These are phyloP conservation scores for Plasmodium sp. DNA, from an alignment of 169 alveolate genomes.

Conservation along the genomic window DNA sequence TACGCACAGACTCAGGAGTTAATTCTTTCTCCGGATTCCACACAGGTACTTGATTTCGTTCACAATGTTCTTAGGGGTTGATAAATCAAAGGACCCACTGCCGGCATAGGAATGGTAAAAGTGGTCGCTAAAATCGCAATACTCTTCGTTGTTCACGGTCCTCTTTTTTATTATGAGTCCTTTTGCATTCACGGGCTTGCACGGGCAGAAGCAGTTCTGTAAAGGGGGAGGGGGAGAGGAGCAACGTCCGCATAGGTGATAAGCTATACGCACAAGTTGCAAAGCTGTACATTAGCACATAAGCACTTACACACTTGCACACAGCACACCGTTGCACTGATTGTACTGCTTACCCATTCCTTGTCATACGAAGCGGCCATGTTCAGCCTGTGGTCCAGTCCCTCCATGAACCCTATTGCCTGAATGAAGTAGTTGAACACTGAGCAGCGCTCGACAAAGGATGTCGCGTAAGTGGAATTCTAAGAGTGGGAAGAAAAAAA, in stretches of 20 bases:
- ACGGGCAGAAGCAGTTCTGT: constrained; percentile 39
- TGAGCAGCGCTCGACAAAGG: constrained; percentile 13
- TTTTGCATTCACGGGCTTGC: constrained; percentile 47
- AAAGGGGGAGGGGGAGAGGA: background rate
- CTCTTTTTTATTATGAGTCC: constrained; percentile 21
- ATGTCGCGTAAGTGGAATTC: background rate
- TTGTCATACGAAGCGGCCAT: constrained; percentile 31
- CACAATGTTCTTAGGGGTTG: constrained; percentile 9
- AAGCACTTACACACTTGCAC: background rate
- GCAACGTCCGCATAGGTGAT: background rate
- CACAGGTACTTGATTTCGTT: background rate
- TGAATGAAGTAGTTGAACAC: constrained; percentile 9
- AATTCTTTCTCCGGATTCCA: constrained; percentile 19
- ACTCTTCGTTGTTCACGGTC: constrained; percentile 11
- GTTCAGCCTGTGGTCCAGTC: constrained; percentile 23
- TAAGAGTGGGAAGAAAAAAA: background rate
- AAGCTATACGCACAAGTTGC: background rate
- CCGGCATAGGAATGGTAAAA: constrained; percentile 71
- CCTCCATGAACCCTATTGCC: constrained; percentile 24
- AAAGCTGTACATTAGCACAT: background rate
- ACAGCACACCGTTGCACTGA: background rate
- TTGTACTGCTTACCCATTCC: constrained; percentile 39
- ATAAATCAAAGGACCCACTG: constrained; percentile 26
- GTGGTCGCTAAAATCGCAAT: constrained; percentile 49
- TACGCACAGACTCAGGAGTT: background rate